These are phyloP conservation scores for Penicillium longicatenatum DNA, from an alignment of 495 filamentous ascomycete genomes.

Conservation along the genomic window DNA sequence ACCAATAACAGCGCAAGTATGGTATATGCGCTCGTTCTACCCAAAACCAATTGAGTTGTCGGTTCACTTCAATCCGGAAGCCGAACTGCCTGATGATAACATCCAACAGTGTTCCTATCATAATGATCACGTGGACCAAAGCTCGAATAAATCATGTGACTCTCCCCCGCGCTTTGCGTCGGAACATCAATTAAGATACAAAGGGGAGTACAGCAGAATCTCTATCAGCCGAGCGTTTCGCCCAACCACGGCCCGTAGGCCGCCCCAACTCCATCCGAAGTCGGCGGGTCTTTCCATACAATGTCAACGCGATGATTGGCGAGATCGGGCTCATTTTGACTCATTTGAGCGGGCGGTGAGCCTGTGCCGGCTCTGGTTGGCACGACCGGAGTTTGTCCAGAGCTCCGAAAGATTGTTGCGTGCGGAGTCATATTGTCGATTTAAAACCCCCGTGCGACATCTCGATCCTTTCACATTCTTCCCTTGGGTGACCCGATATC, in stretches of 20 bases:
- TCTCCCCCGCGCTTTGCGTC: conserved; percentile 16
- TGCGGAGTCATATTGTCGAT: conserved; percentile 30
- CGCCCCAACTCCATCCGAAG: conserved; percentile 19
- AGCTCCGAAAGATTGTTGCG: conserved; percentile 32
- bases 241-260: background rate
- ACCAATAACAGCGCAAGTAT: background rate
- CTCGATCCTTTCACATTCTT: conserved; percentile 10
- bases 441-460: conserved; percentile 22
- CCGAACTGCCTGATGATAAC: conserved; percentile 8
- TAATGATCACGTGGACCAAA: conserved; percentile 9
- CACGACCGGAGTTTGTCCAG: conserved; percentile 33
- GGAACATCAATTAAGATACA: background rate
- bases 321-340: conserved; percentile 1
- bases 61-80: background rate
- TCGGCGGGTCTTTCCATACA: conserved; percentile 18
- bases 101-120: conserved; percentile 22
- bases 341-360: conserved; percentile 26
- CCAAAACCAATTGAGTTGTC: background rate
- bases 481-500: conserved; percentile 9
- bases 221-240: background rate
- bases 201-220: background rate
- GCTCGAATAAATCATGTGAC: conserved; percentile 14
- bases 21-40: background rate
- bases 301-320: conserved; percentile 19
- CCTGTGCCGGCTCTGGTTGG: conserved; percentile 1